Base-by-base conservation (phyloP, 257 asterid species). In the Paulownia fortunei region DNA sequence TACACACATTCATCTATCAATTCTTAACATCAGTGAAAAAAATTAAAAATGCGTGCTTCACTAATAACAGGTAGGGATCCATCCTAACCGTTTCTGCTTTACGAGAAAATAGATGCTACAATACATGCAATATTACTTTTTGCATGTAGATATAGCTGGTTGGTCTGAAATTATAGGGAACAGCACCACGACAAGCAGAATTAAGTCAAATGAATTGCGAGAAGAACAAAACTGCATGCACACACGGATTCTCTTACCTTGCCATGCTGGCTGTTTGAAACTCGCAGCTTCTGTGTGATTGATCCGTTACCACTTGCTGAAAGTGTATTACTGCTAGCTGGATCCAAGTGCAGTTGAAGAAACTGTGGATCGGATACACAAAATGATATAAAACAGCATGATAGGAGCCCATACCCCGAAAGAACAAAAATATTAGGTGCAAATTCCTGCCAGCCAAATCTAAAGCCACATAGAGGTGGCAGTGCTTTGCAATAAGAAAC, bases 281-380 rank as follows among this genome's bases (percentile, higher is more conserved):
- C 84, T 81, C 86, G 81, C 79, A 96, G 85, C 73, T 83, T 93
- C 84, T 96, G 99, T 8, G 91, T 82, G 80, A 93, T 86, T 52
- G 86, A 83, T 69, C 97, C 98, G 23, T 85, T 81, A 32, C 94
- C 90, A 79, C 79, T 84, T 16, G 90, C 94, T 64, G 96, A 93
- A 77, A 96, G 97, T 21, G 87, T 87, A 74, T 81, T 89, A 69
- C 95, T 77, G 82, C 97, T 96, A 46, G 99, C 99, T 62, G 98
- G 95, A 37, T 96, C 98, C 97, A 96, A 81, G 84, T 93, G 94
- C 88, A 96, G 78, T 83, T 96, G 99, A 81, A 96, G 97, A 89
- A 93, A 96, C 99, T 96, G 93, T 34, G 58, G 75, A 82, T 74
- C 15, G 75, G 74, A 80, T 72, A 39, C 59, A 80, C 32, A 63